Base-by-base conservation (phyloP, 164 flowering plant species). In the Berberis thunbergii region DNA sequence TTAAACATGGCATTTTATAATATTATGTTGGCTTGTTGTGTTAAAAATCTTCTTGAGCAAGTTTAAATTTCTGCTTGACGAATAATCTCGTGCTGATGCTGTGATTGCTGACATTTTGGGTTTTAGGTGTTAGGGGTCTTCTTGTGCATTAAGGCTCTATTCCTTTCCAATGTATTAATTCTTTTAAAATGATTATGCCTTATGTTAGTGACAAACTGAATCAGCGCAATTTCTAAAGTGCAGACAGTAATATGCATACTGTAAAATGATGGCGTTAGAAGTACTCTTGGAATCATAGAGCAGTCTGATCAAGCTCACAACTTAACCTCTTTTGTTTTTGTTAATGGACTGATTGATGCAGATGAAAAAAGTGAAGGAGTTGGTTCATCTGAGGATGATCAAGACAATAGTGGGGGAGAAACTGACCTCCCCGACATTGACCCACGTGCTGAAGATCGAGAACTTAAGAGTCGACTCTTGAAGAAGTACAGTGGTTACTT, bases 401-500 rank as follows among this genome's bases (percentile, higher is more conserved):
- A 83, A 69, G 91, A 89, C 6, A 84, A 83, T 54, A 84, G 88
- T 43, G 89, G 81, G 26, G 94, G 87, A n/a, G 91, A 83, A 75
- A 79, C 81, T 8, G 91, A 84, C 64, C 70, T 81, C 39, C 83
- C 84, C 0, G 87, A 86, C 69, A 89, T 90, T 2, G 97, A 93
- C 72, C 97, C 97, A 4, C 81, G 89, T 0, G 86, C 96, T 42
- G 96, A 93, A 72, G 96, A 93, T 50, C 77, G 96, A 5, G 98
- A 93, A 54, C 86, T 93, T 8, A 93, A 93, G 80, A 83, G 80
- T 72, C 97, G 86, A 67, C 79, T 93, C 1, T 54, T 93, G 73
- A 88, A 79, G 77, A 93, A 89, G 67, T 93, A 93, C 41, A 93
- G 98, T 69, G 98, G 98, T 12, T 93, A 93, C 72, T 71, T 93